Evolutionary conservation across 768 basidiomycete species (phyloP).

Genomic region (Tephrocybe sp.): DNA sequence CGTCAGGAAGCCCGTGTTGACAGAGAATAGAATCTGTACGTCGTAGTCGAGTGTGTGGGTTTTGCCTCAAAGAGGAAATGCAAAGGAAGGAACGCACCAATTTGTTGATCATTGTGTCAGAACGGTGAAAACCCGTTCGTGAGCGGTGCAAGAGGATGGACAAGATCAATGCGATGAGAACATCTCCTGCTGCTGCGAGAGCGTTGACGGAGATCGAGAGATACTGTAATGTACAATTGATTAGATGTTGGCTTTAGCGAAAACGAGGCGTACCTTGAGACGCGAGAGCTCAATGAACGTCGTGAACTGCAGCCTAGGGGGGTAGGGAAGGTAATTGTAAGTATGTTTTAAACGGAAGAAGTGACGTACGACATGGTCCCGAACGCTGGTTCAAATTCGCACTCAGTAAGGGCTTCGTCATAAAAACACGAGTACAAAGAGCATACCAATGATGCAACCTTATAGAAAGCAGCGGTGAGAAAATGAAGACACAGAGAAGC

Average conservation of each 20-base stretch:
- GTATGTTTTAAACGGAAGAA: not conserved
- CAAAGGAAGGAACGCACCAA: constrained; percentile 24
- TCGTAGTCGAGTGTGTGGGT: not conserved
- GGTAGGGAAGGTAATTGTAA: not conserved
- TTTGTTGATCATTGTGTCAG: constrained; percentile 46
- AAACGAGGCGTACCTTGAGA: constrained; percentile 29
- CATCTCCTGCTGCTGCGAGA: constrained; percentile 42
- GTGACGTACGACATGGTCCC: constrained; percentile 30
- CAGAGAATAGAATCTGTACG: constrained; percentile 39
- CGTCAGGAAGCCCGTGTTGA: constrained; percentile 40
- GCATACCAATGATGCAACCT: constrained; percentile 32
- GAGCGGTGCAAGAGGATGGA: constrained; percentile 39
- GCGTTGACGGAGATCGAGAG: constrained; percentile 44
- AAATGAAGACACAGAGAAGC: not conserved
- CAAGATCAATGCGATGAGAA: constrained; percentile 42
- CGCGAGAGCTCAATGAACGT: constrained; percentile 31
- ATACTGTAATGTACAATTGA: constrained; percentile 17
- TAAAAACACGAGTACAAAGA: not conserved
- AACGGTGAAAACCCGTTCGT: constrained; percentile 47
- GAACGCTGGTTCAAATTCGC: constrained; percentile 25
- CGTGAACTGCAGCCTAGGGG: constrained; percentile 25
- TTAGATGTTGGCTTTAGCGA: not conserved
- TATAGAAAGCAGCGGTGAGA: not conserved
- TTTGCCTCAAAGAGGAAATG: not conserved
- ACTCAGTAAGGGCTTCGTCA: not conserved